A percentile compares a stretch with the other conserved stretches of the same genome.
These are phyloP conservation scores for Rhodotorula mucilaginosa DNA, from an alignment of 1,284 basidiomycete species.

Conservation along the genomic window DNA sequence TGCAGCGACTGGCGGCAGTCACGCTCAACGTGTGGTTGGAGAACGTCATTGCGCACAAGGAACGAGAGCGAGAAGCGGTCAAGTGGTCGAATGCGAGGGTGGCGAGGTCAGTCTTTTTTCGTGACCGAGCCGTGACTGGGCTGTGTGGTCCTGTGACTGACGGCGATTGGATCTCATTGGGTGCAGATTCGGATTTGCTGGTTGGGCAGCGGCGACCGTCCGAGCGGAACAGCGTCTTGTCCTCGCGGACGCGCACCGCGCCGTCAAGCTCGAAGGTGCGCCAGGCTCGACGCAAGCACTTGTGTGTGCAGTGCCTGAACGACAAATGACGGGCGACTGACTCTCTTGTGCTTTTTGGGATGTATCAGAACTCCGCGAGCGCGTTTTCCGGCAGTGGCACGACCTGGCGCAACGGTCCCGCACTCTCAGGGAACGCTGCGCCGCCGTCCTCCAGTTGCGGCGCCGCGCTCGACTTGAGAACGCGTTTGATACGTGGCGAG, in stretches of 20 bases:
- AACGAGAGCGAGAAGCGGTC: slow-evolving; percentile 21
- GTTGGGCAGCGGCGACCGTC: slow-evolving; percentile 12
- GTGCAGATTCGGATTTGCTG: slow-evolving; percentile 11
- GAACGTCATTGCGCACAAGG: slow-evolving; percentile 21
- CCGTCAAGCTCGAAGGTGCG: slow-evolving; percentile 24
- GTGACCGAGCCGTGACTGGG: too few relatives aligned
- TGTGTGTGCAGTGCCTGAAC: too few relatives aligned
- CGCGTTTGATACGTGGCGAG: slow-evolving; percentile 17
- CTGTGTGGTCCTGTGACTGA: neutral
- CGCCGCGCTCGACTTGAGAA: neutral
- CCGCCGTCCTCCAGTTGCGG: neutral
- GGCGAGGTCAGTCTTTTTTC: slow-evolving; percentile 1
- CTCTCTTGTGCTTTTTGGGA: neutral
- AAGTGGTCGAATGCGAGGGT: slow-evolving; percentile 11
- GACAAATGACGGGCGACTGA: too few relatives aligned
- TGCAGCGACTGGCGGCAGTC: slow-evolving; percentile 7
- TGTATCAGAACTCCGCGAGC: slow-evolving; percentile 20
- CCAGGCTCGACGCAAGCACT: neutral
- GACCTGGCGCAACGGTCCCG: neutral
- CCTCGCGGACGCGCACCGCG: slow-evolving; percentile 11
- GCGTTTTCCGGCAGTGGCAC: slow-evolving; percentile 24
- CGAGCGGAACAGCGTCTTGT: neutral
- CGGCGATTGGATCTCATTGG: too few relatives aligned
- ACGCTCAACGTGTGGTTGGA: slow-evolving; percentile 12
- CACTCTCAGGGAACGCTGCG: neutral